phyloP scores from a whole-genome alignment of 2,329 filamentous ascomycete species.

The Colletotrichum phormii region DNA sequence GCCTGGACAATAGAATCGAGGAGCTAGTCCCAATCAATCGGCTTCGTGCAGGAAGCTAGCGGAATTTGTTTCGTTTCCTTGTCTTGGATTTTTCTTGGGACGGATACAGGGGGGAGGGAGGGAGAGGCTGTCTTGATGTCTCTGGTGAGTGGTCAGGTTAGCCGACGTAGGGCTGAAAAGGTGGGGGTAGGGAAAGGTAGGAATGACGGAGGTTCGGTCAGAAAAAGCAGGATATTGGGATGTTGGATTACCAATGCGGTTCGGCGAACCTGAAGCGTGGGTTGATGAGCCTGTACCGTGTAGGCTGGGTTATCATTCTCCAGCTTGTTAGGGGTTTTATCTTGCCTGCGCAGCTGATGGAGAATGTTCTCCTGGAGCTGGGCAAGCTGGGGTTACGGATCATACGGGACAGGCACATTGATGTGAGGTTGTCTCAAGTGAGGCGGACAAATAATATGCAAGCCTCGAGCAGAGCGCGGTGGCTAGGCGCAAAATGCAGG shows the following conservation, averaged over 20 bases:
- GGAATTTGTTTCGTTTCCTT: neutral
- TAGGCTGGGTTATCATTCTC: neutral
- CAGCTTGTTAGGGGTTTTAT: neutral
- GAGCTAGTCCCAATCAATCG: constrained; percentile 26
- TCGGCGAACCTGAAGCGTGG: neutral
- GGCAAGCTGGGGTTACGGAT: too few species aligned
- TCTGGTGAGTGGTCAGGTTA: constrained; percentile 8
- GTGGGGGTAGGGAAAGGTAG: neutral
- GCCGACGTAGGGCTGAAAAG: constrained; percentile 27
- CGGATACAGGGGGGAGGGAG: neutral
- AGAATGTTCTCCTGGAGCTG: too few species aligned
- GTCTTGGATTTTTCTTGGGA: neutral
- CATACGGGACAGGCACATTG: neutral
- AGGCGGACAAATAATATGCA: neutral
- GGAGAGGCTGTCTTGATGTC: constrained; percentile 1
- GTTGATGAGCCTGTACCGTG: neutral
- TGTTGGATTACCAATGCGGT: neutral
- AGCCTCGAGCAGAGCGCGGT: neutral
- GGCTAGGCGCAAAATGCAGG: neutral
- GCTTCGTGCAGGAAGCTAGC: constrained; percentile 27
- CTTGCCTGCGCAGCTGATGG: neutral
- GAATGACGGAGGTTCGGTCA: neutral
- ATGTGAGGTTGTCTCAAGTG: neutral
- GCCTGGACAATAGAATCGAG: constrained; percentile 32
- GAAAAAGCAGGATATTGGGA: neutral